Evolutionary conservation across 768 basidiomycete species (phyloP).

Genomic region (Xerocomellus dryophilus): DNA sequence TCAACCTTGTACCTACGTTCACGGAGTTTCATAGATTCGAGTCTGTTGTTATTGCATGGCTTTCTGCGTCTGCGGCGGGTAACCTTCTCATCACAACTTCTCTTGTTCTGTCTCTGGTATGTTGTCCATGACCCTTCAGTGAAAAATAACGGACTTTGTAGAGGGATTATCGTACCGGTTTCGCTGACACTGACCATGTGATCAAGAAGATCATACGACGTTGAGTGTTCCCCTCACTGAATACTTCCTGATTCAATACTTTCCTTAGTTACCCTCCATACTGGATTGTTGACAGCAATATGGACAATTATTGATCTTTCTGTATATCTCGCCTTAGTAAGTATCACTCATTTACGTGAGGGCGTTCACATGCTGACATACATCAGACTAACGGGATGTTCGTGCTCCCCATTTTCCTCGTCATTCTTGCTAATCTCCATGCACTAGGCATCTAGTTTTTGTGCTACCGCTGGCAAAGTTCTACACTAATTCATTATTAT

Average conservation of each 20-base stretch:
- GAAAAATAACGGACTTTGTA: slow-evolving; percentile 15
- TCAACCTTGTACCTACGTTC: slow-evolving; percentile 28
- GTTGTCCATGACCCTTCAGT: slow-evolving; percentile 6
- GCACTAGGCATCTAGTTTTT: slow-evolving; percentile 28
- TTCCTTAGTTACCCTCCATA: slow-evolving; percentile 38
- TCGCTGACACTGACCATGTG: slow-evolving; percentile 36
- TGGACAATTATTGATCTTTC: slow-evolving; percentile 34
- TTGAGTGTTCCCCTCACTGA: slow-evolving; percentile 1
- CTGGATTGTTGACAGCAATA: slow-evolving; percentile 38
- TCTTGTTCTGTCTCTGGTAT: slow-evolving; percentile 43
- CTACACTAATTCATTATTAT: slow-evolving; percentile 36
- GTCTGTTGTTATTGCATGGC: slow-evolving; percentile 39
- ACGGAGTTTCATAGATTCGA: slow-evolving; percentile 31
- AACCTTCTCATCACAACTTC: slow-evolving; percentile 47
- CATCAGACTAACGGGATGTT: slow-evolving; percentile 23
- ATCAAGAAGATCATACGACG: slow-evolving; percentile 37
- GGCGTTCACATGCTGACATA: neutral
- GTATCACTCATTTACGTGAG: neutral
- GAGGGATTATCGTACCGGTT: slow-evolving; percentile 37
- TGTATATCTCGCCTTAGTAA: slow-evolving; percentile 24
- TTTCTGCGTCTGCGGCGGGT: slow-evolving; percentile 41
- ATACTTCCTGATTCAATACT: neutral
- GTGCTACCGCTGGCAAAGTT: slow-evolving; percentile 34
- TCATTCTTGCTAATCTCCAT: neutral
- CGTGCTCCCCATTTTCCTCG: neutral